Percentiles rank a stretch among this genome's conserved stretches.
Evolutionary conservation across 2,329 filamentous ascomycete genomes (phyloP).

Genomic region (Chaetoscypha palmicola): DNA sequence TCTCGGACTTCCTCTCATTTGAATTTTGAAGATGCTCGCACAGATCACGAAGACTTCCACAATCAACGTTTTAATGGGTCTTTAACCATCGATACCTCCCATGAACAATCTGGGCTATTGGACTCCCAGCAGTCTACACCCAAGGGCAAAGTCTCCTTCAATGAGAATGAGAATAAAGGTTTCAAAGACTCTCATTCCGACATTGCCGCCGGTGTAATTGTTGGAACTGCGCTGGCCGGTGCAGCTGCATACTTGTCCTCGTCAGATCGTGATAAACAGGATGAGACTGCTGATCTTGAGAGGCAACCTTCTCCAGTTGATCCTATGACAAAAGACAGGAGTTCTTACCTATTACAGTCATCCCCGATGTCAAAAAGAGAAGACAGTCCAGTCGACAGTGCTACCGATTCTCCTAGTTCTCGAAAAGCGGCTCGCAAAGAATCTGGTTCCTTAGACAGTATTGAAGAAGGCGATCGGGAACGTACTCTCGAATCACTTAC

Average conservation of each 20-base stretch:
- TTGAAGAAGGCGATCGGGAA: constrained; percentile 18
- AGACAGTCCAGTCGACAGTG: constrained; percentile 11
- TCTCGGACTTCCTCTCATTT: constrained; percentile 39
- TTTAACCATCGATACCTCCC: constrained; percentile 38
- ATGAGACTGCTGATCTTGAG: constrained; percentile 14
- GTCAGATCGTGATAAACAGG: constrained; percentile 23
- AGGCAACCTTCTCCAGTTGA: constrained; percentile 36
- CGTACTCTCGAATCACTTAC: constrained; percentile 14
- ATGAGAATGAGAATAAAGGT: constrained; percentile 10
- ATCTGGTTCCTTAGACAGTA: constrained; percentile 14
- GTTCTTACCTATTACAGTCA: constrained; percentile 37
- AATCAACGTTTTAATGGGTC: constrained; percentile 11
- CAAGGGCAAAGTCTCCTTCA: constrained; percentile 47
- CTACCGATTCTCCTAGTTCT: constrained; percentile 13
- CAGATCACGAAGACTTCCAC: constrained; percentile 7
- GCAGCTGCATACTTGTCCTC: constrained; percentile 22
- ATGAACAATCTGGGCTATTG: constrained; percentile 38
- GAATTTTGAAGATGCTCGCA: constrained; percentile 32
- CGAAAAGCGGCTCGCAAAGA: constrained; percentile 4
- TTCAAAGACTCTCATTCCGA: neutral
- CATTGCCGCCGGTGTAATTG: constrained; percentile 17
- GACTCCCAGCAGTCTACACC: constrained; percentile 64
- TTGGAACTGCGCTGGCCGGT: constrained; percentile 18
- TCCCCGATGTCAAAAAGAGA: constrained; percentile 28
- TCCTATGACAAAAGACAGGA: constrained; percentile 37